phyloP scores from a whole-genome alignment of 108 stramenopile genomes.

The Bacterosira constricta region DNA sequence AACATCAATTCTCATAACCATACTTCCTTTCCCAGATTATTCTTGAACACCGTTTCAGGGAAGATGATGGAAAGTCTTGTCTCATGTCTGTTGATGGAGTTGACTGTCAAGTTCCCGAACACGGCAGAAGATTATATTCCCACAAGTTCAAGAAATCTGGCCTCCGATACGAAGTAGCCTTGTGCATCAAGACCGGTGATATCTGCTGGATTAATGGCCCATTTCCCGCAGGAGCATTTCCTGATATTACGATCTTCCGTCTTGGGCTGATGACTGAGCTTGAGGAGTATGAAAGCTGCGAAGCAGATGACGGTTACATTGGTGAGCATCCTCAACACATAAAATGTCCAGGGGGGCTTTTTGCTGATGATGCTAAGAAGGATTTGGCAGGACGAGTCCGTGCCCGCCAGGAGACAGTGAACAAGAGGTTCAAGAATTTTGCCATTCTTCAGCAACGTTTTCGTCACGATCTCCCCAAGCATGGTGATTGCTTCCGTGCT shows the following conservation, averaged over 20 bases:
- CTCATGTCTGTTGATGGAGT: constrained; percentile 13
- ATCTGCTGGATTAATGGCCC: constrained; percentile 42
- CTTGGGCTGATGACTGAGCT: background rate
- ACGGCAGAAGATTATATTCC: background rate
- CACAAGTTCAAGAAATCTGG: constrained; percentile 41
- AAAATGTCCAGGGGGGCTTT: background rate
- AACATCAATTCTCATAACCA: too few species aligned
- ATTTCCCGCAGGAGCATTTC: constrained; percentile 21
- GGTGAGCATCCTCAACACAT: constrained; percentile 8
- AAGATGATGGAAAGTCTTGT: background rate
- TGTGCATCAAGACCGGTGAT: constrained; percentile 28
- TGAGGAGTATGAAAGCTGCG: constrained; percentile 25
- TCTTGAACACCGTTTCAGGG: constrained; percentile 11
- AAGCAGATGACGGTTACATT: constrained; percentile 29
- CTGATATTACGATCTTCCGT: constrained; percentile 38
- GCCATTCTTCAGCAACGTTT: constrained; percentile 3
- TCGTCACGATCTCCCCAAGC: constrained; percentile 5
- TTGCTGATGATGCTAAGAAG: background rate
- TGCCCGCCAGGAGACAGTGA: constrained; percentile 23
- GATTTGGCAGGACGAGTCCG: background rate
- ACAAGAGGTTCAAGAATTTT: constrained; percentile 33
- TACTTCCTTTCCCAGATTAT: constrained; percentile 3
- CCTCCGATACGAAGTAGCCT: constrained; percentile 39
- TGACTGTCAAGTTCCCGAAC: background rate
- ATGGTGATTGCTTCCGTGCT: constrained; percentile 1